Conservation (phyloP, 2,329 filamentous ascomycete species). For the Chrysoporthe deuterocubensis region DNA sequence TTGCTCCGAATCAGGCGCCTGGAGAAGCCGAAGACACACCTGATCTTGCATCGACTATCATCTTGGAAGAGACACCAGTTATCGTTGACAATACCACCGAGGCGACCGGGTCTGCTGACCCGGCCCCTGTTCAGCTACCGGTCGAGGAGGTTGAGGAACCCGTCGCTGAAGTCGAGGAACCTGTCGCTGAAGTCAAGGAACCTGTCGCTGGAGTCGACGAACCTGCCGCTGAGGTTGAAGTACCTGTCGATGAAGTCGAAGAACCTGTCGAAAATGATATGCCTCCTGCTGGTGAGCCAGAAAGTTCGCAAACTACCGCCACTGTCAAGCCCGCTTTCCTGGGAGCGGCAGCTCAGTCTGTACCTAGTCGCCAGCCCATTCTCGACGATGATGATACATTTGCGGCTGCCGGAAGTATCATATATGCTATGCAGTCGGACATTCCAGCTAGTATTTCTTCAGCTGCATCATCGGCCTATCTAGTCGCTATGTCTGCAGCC, state of each 20-base stretch:
- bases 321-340: slow-evolving; percentile 53
- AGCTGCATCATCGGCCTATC: slow-evolving; percentile 55
- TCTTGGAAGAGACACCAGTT: slow-evolving; percentile 42
- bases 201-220: slow-evolving; percentile 25
- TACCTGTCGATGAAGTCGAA: slow-evolving; percentile 27
- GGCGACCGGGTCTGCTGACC: slow-evolving; percentile 33
- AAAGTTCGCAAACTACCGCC: slow-evolving; percentile 35
- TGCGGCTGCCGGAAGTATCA: slow-evolving; percentile 42
- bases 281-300: slow-evolving; percentile 29
- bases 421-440: slow-evolving; percentile 41
- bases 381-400: slow-evolving; percentile 54
- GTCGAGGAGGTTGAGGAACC: slow-evolving; percentile 23
- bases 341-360: slow-evolving; percentile 55
- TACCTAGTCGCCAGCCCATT: slow-evolving; percentile 52
- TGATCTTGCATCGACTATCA: slow-evolving; percentile 28
- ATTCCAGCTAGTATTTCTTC: slow-evolving; percentile 35
- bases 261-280: slow-evolving; percentile 24
- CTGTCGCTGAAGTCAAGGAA: slow-evolving; percentile 25
- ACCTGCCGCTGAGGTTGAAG: slow-evolving; percentile 28
- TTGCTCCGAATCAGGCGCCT: slow-evolving; percentile 19
- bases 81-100: slow-evolving; percentile 34
- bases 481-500: slow-evolving; percentile 66
- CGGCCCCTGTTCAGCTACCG: slow-evolving; percentile 27
- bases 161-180: no score
- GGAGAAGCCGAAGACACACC: slow-evolving; percentile 19